Conservation (phyloP, 257 asterid species). For the Petrea volubilis region DNA sequence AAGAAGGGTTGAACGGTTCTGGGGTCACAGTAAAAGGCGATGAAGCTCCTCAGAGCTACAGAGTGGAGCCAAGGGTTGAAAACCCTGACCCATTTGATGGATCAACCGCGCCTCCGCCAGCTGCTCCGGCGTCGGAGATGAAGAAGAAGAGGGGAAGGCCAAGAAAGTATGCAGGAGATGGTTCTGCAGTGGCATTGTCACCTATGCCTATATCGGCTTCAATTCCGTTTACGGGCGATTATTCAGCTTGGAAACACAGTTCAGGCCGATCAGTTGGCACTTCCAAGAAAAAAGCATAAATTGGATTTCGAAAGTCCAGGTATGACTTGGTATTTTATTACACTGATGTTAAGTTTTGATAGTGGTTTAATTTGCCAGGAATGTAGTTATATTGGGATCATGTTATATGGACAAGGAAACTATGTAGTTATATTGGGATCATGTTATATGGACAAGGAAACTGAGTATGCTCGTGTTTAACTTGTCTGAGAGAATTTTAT, state of each 20-base stretch:
- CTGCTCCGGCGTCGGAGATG: slow-evolving; percentile 21
- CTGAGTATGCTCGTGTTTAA: not conserved
- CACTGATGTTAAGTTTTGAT: not conserved
- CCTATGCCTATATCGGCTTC: slow-evolving; percentile 73
- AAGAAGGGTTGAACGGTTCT: slow-evolving; percentile 39
- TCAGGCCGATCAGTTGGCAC: slow-evolving; percentile 30
- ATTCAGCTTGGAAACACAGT: slow-evolving; percentile 45
- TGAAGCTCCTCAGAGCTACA: slow-evolving; percentile 45
- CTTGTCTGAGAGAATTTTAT: not conserved
- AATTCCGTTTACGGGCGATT: slow-evolving; percentile 56
- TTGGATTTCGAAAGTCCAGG: slow-evolving; percentile 45
- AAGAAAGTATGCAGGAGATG: slow-evolving; percentile 49
- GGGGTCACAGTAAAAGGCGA: slow-evolving; percentile 42
- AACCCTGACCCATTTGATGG: slow-evolving; percentile 37
- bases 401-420: not conserved
- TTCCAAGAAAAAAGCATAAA: slow-evolving; percentile 52
- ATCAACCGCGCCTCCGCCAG: slow-evolving; percentile 30
- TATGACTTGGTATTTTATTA: slow-evolving; percentile 12
- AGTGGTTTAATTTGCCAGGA: too few relatives aligned
- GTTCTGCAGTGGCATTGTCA: slow-evolving; percentile 45
- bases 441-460: not conserved
- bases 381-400: not conserved
- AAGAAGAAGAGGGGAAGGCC: slow-evolving; percentile 67
- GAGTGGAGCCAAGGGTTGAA: slow-evolving; percentile 36
- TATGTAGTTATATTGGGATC: slow-evolving; percentile 5